A percentile compares a stretch with the other conserved stretches of the same genome.
Conservation (phyloP, 768 basidiomycete species). For the Naganishia friedmannii region DNA sequence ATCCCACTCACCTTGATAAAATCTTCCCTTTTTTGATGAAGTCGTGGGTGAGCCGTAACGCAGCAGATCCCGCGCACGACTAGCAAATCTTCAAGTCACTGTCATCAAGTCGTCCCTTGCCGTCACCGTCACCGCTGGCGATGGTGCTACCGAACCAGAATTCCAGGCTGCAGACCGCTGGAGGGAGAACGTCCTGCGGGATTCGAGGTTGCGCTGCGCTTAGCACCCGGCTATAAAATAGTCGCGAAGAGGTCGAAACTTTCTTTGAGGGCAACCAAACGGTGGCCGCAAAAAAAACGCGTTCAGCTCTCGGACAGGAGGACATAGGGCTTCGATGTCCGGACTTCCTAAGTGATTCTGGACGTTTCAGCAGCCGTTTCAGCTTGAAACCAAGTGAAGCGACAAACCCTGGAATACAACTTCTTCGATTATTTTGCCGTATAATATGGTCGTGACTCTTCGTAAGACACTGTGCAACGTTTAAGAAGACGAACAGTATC, state of each 20-base stretch:
- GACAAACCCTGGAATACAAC: too few relatives aligned
- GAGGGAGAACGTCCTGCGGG: neutral
- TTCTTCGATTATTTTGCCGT: too few relatives aligned
- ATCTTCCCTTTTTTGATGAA: slow-evolving; percentile 23
- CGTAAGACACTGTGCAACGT: too few relatives aligned
- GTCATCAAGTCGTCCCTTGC: slow-evolving; percentile 10
- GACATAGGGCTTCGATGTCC: neutral
- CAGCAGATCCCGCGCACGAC: neutral
- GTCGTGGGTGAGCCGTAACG: slow-evolving; percentile 21
- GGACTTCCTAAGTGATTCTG: neutral
- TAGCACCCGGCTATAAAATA: neutral
- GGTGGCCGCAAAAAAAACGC: neutral
- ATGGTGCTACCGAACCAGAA: slow-evolving; percentile 22
- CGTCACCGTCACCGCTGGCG: slow-evolving; percentile 2
- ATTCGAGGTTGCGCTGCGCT: neutral
- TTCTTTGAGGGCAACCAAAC: neutral
- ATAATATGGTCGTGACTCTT: too few relatives aligned
- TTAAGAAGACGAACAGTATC: too few relatives aligned
- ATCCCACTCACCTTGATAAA: slow-evolving; percentile 18
- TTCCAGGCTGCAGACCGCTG: neutral
- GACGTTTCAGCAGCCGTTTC: neutral
- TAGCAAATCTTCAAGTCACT: neutral
- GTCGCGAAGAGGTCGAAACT: neutral
- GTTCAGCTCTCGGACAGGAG: neutral
- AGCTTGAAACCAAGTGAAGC: neutral